Percentiles rank a stretch among this genome's conserved stretches.
Evolutionary conservation across 163 green algal species (phyloP).

Genomic region (Chlorella variabilis): DNA sequence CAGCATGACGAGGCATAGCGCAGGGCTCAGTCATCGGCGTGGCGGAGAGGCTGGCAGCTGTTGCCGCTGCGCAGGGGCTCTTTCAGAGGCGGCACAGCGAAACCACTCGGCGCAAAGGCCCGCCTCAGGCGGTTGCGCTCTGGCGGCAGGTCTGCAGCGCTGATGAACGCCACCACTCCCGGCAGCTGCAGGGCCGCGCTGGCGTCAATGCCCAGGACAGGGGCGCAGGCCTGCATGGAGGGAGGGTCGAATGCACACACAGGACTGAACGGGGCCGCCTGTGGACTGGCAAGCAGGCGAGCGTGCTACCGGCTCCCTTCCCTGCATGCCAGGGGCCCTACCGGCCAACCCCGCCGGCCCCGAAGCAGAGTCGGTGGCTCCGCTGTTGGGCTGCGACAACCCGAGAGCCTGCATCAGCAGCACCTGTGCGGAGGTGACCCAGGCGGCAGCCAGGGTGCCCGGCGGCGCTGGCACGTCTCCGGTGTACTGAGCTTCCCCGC

Average conservation of each 20-base stretch:
- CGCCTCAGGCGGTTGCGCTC: constrained; percentile 36
- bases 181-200: constrained; percentile 47
- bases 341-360: too few species aligned
- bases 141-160: constrained; percentile 54
- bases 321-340: too few species aligned
- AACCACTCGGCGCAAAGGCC: too few species aligned
- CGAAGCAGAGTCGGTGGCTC: too few species aligned
- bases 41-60: too few species aligned
- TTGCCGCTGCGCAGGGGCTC: too few species aligned
- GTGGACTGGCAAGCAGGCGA: too few species aligned
- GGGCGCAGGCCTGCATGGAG: constrained; percentile 34
- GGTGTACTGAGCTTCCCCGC: constrained; percentile 60
- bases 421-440: constrained; percentile 43
- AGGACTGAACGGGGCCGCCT: too few species aligned
- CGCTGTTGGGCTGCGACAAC: too few species aligned
- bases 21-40: background rate
- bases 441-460: constrained; percentile 49
- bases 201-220: constrained; percentile 45
- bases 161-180: constrained; percentile 61
- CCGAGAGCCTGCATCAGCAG: too few species aligned
- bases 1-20: background rate
- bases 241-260: background rate
- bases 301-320: too few species aligned
- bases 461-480: constrained; percentile 44
- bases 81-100: too few species aligned